Evolutionary conservation across 257 asterid species (phyloP).

Genomic region (Knoxia roxburghii): DNA sequence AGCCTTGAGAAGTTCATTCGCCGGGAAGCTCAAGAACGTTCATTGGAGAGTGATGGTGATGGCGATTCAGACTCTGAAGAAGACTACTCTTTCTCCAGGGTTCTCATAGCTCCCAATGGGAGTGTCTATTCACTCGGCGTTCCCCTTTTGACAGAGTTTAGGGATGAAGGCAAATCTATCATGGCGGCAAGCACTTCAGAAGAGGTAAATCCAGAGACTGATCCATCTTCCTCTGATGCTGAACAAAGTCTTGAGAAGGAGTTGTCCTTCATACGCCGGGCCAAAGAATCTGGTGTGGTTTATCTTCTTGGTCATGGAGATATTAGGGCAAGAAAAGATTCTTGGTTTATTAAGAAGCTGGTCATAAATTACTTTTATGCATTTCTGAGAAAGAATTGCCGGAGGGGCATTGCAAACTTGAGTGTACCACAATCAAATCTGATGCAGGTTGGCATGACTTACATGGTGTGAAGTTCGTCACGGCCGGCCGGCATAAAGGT

Average conservation of each 20-base stretch:
- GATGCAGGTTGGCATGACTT: conserved; percentile 94
- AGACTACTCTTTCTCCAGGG: conserved; percentile 55
- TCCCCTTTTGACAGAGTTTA: conserved; percentile 76
- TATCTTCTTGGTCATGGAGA: conserved; percentile 93
- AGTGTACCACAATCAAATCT: conserved; percentile 83
- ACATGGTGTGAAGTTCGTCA: conserved; percentile 62
- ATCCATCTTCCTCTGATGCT: conserved; percentile 39
- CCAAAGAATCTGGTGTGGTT: conserved; percentile 84
- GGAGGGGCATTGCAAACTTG: conserved; percentile 83
- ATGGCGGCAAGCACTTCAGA: conserved; percentile 42
- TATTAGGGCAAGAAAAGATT: conserved; percentile 85
- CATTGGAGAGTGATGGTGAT: conserved; percentile 79
- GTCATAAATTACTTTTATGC: conserved; percentile 84
- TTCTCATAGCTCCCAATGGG: conserved; percentile 84
- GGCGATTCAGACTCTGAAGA: conserved; percentile 62
- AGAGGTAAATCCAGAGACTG: conserved; percentile 41
- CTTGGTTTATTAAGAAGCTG: conserved; percentile 91
- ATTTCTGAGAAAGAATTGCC: conserved; percentile 80
- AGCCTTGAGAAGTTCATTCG: conserved; percentile 89
- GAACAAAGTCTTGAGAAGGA: conserved; percentile 89
- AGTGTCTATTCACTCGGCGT: conserved; percentile 78
- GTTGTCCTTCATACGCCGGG: conserved; percentile 69
- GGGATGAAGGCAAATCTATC: conserved; percentile 42
- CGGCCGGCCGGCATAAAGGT: neutral
- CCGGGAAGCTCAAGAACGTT: conserved; percentile 91